Percentiles rank a stretch among this genome's conserved stretches.
These are phyloP conservation scores for Curvularia spicifera DNA, from an alignment of 2,329 filamentous ascomycete genomes.

Conservation along the genomic window DNA sequence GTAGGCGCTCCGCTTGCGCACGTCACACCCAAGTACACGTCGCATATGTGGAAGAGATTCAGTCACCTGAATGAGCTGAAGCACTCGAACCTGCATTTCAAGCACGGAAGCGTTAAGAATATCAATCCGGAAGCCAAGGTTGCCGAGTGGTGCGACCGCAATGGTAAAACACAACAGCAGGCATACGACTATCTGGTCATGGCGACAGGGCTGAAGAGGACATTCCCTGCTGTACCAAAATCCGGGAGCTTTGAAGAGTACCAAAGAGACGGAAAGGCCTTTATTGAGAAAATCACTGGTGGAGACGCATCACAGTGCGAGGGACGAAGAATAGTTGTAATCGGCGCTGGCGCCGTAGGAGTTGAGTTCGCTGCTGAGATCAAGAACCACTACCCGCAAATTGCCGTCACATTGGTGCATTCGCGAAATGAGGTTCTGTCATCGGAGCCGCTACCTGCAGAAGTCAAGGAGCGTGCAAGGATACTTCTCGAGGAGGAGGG, in stretches of 20 bases:
- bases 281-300: slow-evolving; percentile 59
- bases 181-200: slow-evolving; percentile 78
- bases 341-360: slow-evolving; percentile 81
- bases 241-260: slow-evolving; percentile 67
- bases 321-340: slow-evolving; percentile 66
- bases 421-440: slow-evolving; percentile 74
- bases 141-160: slow-evolving; percentile 62
- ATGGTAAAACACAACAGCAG: slow-evolving; percentile 53
- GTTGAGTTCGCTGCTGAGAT: slow-evolving; percentile 83
- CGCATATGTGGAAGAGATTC: slow-evolving; percentile 74
- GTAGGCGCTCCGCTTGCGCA: slow-evolving; percentile 78
- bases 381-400: slow-evolving; percentile 68
- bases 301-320: slow-evolving; percentile 33
- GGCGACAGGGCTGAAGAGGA: slow-evolving; percentile 71
- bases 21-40: slow-evolving; percentile 66
- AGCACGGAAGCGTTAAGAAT: slow-evolving; percentile 68
- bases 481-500: slow-evolving; percentile 66
- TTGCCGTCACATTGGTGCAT: slow-evolving; percentile 76
- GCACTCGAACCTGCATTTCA: slow-evolving; percentile 65
- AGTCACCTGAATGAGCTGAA: slow-evolving; percentile 71
- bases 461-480: slow-evolving; percentile 68
- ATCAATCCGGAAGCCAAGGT: slow-evolving; percentile 67
- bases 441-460: slow-evolving; percentile 72
- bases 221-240: slow-evolving; percentile 76
- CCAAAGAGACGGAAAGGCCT: slow-evolving; percentile 65